Evolutionary conservation across 2,329 filamentous ascomycete species (phyloP), one percentile per base, ranked within the genome.

Genomic region (Fusarium miscanthi): DNA sequence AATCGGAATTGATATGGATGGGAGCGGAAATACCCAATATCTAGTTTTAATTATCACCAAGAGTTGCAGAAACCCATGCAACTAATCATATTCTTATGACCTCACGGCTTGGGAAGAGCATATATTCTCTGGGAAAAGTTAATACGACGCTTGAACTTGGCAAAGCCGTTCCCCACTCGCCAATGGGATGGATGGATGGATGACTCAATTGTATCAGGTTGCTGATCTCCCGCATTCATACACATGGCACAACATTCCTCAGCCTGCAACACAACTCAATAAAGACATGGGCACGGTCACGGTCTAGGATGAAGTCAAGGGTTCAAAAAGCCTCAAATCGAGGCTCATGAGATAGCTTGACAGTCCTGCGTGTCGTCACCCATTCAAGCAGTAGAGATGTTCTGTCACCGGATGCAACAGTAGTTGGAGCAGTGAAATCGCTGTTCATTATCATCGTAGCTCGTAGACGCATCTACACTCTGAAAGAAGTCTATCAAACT

Each of bases 371-470:
- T 17, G 17, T n/a, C 19, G 14, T 33, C 45, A 17, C 19, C 13
- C 30, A 31, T 14, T 17, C 9, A 53, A 30, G 11, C n/a, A 41
- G 4, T 14, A 21, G 13, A 23, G 6, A 46, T 25, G 16, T n/a
- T 53, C 8, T 19, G 38, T 62, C 31, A 52, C 30, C 38, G 6
- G 16, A 21, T 30, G 23, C 23, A 31, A 41, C 17, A 41, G 51
- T 38, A 46, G 27, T 57, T 59, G 43, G 43, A 67, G 52, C 61
- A 70, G 48, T 59, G 31, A 70, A 75, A 66, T 63, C 53, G 53
- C 57, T 64, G 45, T 64, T 69, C 63, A 74, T 77, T 76, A 54
- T 65, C 57, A 62, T 79, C 77, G 53, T 79, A 73, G 69, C 76
- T 76, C 73, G 59, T 77, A 69, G 64, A 70, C 72, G 38, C 72